phyloP scores from a whole-genome alignment of 495 filamentous ascomycete species.

The Clohesyomyces aquaticus region DNA sequence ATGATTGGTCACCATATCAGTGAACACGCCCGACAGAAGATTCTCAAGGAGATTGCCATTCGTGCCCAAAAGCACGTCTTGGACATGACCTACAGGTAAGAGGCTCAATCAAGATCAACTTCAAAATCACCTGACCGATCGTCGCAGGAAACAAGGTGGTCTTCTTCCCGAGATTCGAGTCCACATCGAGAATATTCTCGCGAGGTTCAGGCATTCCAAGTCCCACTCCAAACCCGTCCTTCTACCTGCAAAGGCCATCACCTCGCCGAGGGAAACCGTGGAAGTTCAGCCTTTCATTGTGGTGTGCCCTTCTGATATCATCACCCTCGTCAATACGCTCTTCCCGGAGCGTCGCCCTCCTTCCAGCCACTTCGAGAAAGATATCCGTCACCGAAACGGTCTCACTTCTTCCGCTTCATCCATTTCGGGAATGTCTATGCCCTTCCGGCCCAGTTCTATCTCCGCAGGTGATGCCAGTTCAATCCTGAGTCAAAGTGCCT shows the following conservation, averaged over 20 bases:
- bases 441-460: constrained; percentile 41
- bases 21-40: constrained; percentile 84
- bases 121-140: no score
- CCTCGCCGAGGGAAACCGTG: constrained; percentile 68
- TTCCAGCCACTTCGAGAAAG: constrained; percentile 51
- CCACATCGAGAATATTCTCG: constrained; percentile 77
- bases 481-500: constrained; percentile 66
- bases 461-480: constrained; percentile 50
- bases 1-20: constrained; percentile 89
- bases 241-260: constrained; percentile 68
- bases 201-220: constrained; percentile 62
- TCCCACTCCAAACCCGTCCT: constrained; percentile 61
- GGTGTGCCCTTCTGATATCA: constrained; percentile 71
- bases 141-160: constrained; percentile 63
- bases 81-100: constrained; percentile 59
- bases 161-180: constrained; percentile 67
- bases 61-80: constrained; percentile 75
- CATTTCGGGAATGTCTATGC: constrained; percentile 62
- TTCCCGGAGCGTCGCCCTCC: constrained; percentile 66
- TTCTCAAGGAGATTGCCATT: constrained; percentile 80
- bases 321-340: constrained; percentile 70
- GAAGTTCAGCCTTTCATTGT: constrained; percentile 76
- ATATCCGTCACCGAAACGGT: constrained; percentile 52
- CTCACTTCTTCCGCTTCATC: constrained; percentile 69
- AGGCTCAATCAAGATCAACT: no score